Percentiles rank a stretch among this genome's conserved stretches.
Conservation (phyloP, 768 basidiomycete species). For the Tricholoma sp. region DNA sequence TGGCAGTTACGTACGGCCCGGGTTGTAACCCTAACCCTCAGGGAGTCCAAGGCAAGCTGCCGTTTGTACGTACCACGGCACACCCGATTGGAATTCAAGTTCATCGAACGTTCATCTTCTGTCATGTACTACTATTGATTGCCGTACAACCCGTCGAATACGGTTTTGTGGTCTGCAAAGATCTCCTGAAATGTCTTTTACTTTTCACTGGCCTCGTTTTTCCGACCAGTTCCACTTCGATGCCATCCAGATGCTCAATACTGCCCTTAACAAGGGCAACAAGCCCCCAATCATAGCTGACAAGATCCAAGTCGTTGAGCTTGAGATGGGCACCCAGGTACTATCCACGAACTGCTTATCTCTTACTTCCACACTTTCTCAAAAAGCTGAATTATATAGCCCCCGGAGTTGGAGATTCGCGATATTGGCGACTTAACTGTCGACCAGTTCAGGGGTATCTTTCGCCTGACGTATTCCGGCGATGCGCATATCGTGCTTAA, state of each 20-base stretch:
- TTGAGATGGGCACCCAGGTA: constrained; percentile 99
- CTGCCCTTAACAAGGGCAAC: constrained; percentile 94
- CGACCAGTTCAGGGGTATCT: constrained; percentile 96
- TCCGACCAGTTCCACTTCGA: constrained; percentile 95
- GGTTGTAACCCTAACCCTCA: constrained; percentile 15
- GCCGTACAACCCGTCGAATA: background rate
- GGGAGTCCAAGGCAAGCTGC: constrained; percentile 12
- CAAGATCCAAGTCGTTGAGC: constrained; percentile 93
- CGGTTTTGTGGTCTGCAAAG: background rate
- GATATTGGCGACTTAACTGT: constrained; percentile 96
- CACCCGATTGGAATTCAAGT: background rate
- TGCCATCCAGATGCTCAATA: constrained; percentile 95
- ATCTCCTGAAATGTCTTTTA: constrained; percentile 62
- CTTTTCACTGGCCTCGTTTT: constrained; percentile 96
- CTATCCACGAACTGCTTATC: background rate
- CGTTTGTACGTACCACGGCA: background rate
- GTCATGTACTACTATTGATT: background rate
- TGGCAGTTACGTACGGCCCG: no score
- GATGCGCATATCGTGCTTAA: constrained; percentile 86
- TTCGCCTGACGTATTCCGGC: constrained; percentile 89
- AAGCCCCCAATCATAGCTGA: constrained; percentile 98
- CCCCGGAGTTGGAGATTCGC: constrained; percentile 93
- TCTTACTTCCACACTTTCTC: constrained; percentile 1
- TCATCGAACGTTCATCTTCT: background rate
- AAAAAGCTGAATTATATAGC: constrained; percentile 39